Evolutionary conservation across 768 basidiomycete species (phyloP).

Genomic region (Hebeloma cylindrosporum): DNA sequence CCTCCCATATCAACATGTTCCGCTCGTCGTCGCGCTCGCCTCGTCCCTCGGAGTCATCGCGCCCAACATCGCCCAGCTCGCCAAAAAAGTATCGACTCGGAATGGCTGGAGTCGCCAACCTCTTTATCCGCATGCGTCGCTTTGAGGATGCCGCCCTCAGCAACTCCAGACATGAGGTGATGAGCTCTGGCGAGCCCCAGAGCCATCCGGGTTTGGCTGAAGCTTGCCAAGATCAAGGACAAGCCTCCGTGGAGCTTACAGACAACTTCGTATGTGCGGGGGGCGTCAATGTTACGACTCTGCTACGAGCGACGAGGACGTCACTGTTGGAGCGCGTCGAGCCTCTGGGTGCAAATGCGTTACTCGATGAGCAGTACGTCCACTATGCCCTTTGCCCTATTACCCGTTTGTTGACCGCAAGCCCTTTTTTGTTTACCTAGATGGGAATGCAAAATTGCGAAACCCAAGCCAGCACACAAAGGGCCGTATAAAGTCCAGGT

Average conservation of each 20-base stretch:
- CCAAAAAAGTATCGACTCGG: conserved; percentile 27
- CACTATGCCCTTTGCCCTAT: not conserved
- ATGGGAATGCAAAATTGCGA: conserved; percentile 62
- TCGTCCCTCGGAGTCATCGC: conserved; percentile 3
- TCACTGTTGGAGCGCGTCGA: conserved; percentile 51
- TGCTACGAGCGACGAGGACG: conserved; percentile 56
- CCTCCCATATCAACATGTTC: conserved; percentile 7
- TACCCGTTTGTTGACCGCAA: conserved; percentile 1
- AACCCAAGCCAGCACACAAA: conserved; percentile 48
- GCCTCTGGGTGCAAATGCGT: conserved; percentile 52
- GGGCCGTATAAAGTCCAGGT: conserved; percentile 64
- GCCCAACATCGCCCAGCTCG: conserved; percentile 11
- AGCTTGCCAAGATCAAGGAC: conserved; percentile 20
- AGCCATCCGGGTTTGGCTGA: conserved; percentile 39
- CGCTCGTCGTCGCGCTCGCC: conserved; percentile 18
- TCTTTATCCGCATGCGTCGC: conserved; percentile 56
- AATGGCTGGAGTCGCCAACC: conserved; percentile 47
- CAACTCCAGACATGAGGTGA: conserved; percentile 28
- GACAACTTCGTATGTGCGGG: conserved; percentile 59
- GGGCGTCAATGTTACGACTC: conserved; percentile 58
- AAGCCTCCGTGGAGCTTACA: conserved; percentile 29
- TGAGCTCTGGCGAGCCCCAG: conserved; percentile 40
- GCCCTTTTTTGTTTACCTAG: conserved; percentile 34
- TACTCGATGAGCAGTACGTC: conserved; percentile 71
- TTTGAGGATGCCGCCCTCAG: conserved; percentile 23